These are phyloP conservation scores for Colletotrichum lentis DNA, from an alignment of 2,329 filamentous ascomycete species.

Conservation along the genomic window DNA sequence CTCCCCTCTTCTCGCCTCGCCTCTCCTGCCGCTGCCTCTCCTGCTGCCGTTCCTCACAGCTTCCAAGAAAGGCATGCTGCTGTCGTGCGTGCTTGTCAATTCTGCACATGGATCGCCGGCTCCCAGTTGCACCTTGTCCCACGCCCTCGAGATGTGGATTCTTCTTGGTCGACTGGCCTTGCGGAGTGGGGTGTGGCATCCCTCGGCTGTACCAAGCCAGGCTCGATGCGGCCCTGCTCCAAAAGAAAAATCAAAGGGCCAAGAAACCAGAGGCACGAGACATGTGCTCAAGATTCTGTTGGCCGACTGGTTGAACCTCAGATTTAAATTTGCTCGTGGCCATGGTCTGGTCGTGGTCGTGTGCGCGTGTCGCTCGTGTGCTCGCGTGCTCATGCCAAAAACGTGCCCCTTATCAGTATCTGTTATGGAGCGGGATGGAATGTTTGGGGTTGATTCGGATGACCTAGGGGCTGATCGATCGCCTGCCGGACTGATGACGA, in stretches of 20 bases:
- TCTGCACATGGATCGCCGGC: constrained; percentile 23
- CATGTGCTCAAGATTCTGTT: constrained; percentile 32
- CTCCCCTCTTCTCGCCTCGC: too few relatives aligned
- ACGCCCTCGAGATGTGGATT: constrained; percentile 22
- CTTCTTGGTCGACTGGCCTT: constrained; percentile 10
- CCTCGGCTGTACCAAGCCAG: background rate
- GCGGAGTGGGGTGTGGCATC: constrained; percentile 1
- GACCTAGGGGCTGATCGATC: background rate
- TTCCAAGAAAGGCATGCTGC: background rate
- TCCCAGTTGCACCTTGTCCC: constrained; percentile 11
- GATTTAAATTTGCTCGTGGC: background rate
- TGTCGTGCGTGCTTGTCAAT: constrained; percentile 19
- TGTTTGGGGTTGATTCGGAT: background rate
- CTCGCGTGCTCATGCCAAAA: background rate
- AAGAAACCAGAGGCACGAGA: constrained; percentile 30
- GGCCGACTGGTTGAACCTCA: constrained; percentile 1
- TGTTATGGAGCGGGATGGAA: constrained; percentile 1
- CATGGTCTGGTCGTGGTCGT: background rate
- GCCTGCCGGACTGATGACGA: constrained; percentile 15
- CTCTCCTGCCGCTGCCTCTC: too few relatives aligned
- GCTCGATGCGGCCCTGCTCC: constrained; percentile 11
- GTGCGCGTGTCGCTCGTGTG: background rate
- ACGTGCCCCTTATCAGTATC: constrained; percentile 14
- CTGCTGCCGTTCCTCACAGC: too few relatives aligned
- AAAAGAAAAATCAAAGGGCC: background rate